Evolutionary conservation across 2,329 filamentous ascomycete species (phyloP).

Genomic region (Coleophoma cylindrospora): DNA sequence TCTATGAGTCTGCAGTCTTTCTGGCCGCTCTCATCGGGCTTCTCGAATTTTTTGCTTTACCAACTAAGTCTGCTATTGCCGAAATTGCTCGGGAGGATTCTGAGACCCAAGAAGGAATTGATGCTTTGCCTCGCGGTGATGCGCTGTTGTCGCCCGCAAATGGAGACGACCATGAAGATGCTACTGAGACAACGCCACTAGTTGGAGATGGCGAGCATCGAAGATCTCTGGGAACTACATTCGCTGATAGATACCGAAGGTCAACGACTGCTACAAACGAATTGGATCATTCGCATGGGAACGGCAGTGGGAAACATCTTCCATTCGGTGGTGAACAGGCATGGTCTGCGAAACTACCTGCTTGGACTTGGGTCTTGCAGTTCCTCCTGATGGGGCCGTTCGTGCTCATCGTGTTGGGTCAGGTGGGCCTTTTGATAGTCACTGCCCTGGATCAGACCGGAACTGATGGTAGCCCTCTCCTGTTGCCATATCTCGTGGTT

Average conservation of each 20-base stretch:
- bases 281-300: conserved; percentile 17
- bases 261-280: conserved; percentile 18
- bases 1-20: conserved; percentile 74
- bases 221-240: conserved; percentile 50
- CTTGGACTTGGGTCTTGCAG: conserved; percentile 85
- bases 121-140: conserved; percentile 26
- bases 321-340: conserved; percentile 70
- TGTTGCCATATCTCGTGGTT: conserved; percentile 68
- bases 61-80: conserved; percentile 65
- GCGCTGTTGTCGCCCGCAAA: conserved; percentile 32
- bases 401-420: conserved; percentile 69
- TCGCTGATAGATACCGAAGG: conserved; percentile 44
- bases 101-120: conserved; percentile 33
- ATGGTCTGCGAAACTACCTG: conserved; percentile 77
- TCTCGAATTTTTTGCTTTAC: conserved; percentile 73
- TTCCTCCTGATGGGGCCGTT: conserved; percentile 77
- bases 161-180: conserved; percentile 23
- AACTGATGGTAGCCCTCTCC: conserved; percentile 70
- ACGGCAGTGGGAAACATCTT: conserved; percentile 26
- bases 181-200: conserved; percentile 53
- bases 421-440: conserved; percentile 69
- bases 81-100: conserved; percentile 48
- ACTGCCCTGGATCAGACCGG: conserved; percentile 75
- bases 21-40: conserved; percentile 71
- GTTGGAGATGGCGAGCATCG: conserved; percentile 33